Evolutionary conservation across 2,329 filamentous ascomycete genomes (phyloP).

Genomic region (Allantophomopsis lycopodina): DNA sequence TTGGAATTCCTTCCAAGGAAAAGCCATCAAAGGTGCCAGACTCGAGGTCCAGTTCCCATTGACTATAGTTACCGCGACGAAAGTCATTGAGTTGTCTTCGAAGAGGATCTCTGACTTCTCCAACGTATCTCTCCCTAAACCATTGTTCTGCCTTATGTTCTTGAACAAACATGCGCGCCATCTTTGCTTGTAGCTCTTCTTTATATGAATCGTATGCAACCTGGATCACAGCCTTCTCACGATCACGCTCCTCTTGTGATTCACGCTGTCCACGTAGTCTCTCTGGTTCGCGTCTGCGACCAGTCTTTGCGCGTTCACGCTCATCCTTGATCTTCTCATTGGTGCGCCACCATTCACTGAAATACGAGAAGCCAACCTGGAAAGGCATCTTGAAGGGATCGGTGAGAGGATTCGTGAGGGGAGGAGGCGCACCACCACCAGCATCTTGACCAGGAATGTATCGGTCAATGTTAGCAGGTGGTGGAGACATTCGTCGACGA

Average conservation of each 20-base stretch:
- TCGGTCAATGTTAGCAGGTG: constrained; percentile 63
- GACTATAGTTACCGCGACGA: constrained; percentile 63
- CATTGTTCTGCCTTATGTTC: constrained; percentile 94
- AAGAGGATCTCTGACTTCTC: constrained; percentile 65
- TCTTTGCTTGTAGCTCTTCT: constrained; percentile 56
- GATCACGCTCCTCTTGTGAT: constrained; percentile 59
- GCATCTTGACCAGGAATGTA: constrained; percentile 66
- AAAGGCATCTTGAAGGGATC: constrained; percentile 63
- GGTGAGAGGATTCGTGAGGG: constrained; percentile 50
- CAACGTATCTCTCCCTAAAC: constrained; percentile 91
- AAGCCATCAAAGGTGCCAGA: constrained; percentile 86
- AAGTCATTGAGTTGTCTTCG: constrained; percentile 66
- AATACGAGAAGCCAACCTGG: constrained; percentile 76
- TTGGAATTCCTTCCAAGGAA: constrained; percentile 84
- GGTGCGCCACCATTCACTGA: constrained; percentile 74
- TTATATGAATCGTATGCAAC: constrained; percentile 53
- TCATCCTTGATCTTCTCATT: constrained; percentile 77
- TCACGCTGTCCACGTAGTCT: constrained; percentile 50
- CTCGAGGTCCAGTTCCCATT: constrained; percentile 83
- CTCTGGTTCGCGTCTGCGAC: constrained; percentile 52
- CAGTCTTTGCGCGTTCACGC: constrained; percentile 56
- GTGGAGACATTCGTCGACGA: constrained; percentile 42
- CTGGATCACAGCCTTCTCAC: constrained; percentile 68
- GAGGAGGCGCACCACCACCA: constrained; percentile 24
- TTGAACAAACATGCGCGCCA: constrained; percentile 81